A percentile compares a stretch with the other conserved stretches of the same genome.
These are phyloP conservation scores for Solanum hybrid DNA, from an alignment of 305 asterid species.

Conservation along the genomic window DNA sequence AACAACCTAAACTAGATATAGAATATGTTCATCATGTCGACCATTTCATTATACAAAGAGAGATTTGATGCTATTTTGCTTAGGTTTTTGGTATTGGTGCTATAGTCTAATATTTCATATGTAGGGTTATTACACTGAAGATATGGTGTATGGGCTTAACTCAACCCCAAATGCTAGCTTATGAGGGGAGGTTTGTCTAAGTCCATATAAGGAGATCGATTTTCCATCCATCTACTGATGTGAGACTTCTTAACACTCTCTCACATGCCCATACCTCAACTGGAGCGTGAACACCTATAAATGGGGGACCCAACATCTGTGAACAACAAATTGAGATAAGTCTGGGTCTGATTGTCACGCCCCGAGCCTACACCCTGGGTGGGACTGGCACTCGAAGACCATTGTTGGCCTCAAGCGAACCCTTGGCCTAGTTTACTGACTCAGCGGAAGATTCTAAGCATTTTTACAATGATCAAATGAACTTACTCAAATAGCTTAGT, in stretches of 20 bases:
- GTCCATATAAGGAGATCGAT: not conserved
- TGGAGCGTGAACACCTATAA: not conserved
- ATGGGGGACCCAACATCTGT: not conserved
- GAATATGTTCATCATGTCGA: slow-evolving; percentile 34
- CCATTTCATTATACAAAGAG: slow-evolving; percentile 9
- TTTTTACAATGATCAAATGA: no score
- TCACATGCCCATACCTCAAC: not conserved
- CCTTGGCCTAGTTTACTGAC: no score
- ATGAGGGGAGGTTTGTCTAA: no score
- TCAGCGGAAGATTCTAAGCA: no score
- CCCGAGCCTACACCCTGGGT: no score
- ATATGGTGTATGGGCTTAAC: no score
- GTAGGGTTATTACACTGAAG: not conserved
- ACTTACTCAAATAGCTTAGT: no score
- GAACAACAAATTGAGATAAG: no score
- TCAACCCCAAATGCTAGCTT: not conserved
- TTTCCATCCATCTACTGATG: not conserved
- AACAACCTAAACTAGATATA: not conserved
- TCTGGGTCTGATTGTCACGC: no score
- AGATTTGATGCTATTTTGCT: slow-evolving; percentile 10
- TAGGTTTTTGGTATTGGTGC: not conserved
- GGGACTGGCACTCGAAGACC: no score
- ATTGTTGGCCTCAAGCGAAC: no score
- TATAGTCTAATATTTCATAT: not conserved
- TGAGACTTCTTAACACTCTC: not conserved